Percentiles rank a stretch among this genome's conserved stretches.
Conservation (phyloP, 148 eudicot species). For the Heliamphora exappendiculata region DNA sequence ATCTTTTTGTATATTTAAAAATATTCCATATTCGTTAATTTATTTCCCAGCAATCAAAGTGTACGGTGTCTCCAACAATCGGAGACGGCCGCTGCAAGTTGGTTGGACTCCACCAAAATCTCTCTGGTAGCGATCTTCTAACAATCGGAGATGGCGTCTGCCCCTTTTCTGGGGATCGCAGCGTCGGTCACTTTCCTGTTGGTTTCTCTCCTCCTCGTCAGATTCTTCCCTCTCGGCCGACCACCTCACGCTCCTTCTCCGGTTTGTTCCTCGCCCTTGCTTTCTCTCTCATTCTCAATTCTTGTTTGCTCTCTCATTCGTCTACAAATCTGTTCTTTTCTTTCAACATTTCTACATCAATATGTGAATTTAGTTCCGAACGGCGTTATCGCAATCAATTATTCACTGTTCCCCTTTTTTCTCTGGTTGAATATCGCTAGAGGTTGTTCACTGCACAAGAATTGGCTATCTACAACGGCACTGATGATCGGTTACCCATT, state of each 20-base stretch:
- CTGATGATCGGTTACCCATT: constrained; percentile 11
- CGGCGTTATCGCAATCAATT: neutral
- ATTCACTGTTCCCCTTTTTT: neutral
- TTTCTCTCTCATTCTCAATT: neutral
- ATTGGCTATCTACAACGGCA: constrained; percentile 10
- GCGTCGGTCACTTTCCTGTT: constrained; percentile 4
- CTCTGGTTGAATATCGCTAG: neutral
- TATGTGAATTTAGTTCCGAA: neutral
- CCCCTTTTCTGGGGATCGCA: constrained; percentile 11
- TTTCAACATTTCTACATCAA: neutral
- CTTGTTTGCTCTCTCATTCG: neutral
- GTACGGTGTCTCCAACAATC: too few relatives aligned
- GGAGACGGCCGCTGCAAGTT: too few relatives aligned
- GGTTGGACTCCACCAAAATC: neutral
- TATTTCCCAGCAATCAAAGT: too few relatives aligned
- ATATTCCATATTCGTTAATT: too few relatives aligned
- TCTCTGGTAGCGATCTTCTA: neutral
- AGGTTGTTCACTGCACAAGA: neutral
- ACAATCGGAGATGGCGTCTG: constrained; percentile 11
- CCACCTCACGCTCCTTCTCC: neutral
- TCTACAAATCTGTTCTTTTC: neutral
- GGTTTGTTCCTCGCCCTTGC: neutral
- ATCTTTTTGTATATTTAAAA: too few relatives aligned
- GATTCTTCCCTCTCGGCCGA: constrained; percentile 10
- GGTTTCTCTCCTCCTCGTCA: neutral